Evolutionary conservation across 345 rosid species (phyloP).

Genomic region (Aquilaria malaccensis): DNA sequence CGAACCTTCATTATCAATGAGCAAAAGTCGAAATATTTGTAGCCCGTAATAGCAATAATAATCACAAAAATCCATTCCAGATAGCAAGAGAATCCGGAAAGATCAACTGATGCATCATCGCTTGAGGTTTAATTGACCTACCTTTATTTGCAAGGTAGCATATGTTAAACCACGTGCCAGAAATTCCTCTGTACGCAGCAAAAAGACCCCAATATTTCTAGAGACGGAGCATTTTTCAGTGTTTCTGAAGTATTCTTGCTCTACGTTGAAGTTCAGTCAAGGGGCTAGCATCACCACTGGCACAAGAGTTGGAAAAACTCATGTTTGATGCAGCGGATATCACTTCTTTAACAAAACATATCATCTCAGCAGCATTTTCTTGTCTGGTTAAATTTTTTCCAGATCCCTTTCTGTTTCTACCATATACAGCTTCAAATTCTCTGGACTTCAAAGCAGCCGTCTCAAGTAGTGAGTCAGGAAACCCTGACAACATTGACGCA

Average conservation of each 20-base stretch:
- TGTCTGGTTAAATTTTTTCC: slow-evolving; percentile 11
- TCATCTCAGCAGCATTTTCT: slow-evolving; percentile 17
- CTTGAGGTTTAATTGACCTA: no score
- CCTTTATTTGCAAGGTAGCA: background rate
- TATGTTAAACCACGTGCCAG: background rate
- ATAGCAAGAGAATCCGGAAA: background rate
- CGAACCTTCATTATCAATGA: slow-evolving; percentile 3
- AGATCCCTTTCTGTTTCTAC: slow-evolving; percentile 22
- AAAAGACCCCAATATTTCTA: background rate
- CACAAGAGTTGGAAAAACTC: slow-evolving; percentile 14
- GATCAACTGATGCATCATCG: no score
- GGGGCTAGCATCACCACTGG: slow-evolving; percentile 9
- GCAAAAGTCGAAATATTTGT: background rate
- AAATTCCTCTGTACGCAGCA: background rate
- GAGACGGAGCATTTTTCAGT: slow-evolving; percentile 10
- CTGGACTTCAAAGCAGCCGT: slow-evolving; percentile 63
- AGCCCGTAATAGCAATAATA: no score
- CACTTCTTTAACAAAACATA: slow-evolving; percentile 33
- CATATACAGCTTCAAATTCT: slow-evolving; percentile 62
- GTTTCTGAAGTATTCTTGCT: slow-evolving; percentile 35
- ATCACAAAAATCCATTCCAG: background rate
- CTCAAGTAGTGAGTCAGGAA: slow-evolving; percentile 56
- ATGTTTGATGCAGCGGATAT: slow-evolving; percentile 12
- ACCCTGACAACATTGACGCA: slow-evolving; percentile 40
- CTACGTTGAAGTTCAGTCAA: slow-evolving; percentile 39